Base-by-base conservation (phyloP, 805 yeast genomes). In the Diddensiella transvaalensis region DNA sequence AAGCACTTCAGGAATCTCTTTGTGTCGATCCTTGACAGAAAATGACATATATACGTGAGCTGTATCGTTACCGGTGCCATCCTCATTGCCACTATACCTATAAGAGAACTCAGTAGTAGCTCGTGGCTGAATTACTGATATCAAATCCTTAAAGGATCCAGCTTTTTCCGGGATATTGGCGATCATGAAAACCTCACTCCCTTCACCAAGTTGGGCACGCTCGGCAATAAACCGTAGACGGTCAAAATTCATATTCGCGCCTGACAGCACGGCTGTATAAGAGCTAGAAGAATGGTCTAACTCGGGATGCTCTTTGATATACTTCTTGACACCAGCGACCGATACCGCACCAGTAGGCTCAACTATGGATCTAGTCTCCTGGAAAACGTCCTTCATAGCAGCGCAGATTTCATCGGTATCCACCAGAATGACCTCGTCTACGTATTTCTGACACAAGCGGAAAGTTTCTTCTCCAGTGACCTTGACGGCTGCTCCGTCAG, bases 191-290 rank as follows among this genome's bases (percentile, higher is more conserved):
- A 88, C 96, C 71, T 93, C 99, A 58, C 84, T 87, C 48, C 98
- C 99, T 66, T 91, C 98, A 70, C 99, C 99, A n/a, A 93, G 76
- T 44, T 87, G 95, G 11, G 99, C 97, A 68, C 99, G 83, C 68
- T 93, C 99, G 50, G 96, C 80, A 18, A 93, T 97, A 67, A 93
- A 93, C 65, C 99, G 78, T 60, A 93, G 75, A 60, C 99, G 78
- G 68, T 91, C 99, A 64, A 93, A 93, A 71, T 95, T 91, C 96
- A 93, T 90, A 69, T 93, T 93, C 30, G 99, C 99, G 50, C 99
- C 99, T 18, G 95, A 85, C 48, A 93, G 73, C 19, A 93, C 76
- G 4, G 97, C 91, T 35, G 87, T 84, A 60, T 87, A 89, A 1
- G 87, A 81, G 54, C 82, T 78, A 42, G 73, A 69, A 3, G 80